A percentile compares a stretch with the other conserved stretches of the same genome.
Conservation (phyloP, 1,284 basidiomycete species). For the Apiotrichum porosum region DNA sequence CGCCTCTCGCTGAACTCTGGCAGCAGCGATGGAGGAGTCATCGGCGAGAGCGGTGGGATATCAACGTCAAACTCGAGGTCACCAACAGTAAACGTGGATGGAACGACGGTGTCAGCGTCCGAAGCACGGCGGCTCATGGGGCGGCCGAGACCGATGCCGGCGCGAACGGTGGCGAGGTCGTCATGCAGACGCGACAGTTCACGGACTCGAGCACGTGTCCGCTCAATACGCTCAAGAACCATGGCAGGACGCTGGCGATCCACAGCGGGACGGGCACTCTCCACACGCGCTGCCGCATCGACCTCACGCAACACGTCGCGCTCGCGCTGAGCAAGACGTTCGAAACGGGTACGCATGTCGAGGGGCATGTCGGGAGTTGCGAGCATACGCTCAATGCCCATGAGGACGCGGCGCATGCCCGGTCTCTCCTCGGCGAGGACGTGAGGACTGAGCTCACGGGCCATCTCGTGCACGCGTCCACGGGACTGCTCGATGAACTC, state of each 20-base stretch:
- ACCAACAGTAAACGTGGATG: not conserved
- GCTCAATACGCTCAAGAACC: constrained; percentile 9
- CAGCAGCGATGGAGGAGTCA: too few species aligned
- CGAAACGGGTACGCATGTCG: constrained; percentile 7
- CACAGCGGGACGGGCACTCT: not conserved
- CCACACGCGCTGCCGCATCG: not conserved
- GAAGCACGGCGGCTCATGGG: not conserved
- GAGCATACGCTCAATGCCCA: constrained; percentile 9
- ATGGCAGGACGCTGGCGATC: too few species aligned
- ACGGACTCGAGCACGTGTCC: constrained; percentile 2
- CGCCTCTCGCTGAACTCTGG: not conserved
- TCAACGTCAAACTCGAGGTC: too few species aligned
- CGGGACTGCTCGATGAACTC: constrained; percentile 6
- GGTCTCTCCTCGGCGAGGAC: constrained; percentile 1
- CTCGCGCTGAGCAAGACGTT: constrained; percentile 5
- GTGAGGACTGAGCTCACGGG: not conserved
- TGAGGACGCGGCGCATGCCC: not conserved
- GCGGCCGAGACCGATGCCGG: not conserved
- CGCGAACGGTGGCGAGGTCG: constrained; percentile 1
- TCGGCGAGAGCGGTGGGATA: too few species aligned
- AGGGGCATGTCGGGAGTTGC: not conserved
- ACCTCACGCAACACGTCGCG: not conserved
- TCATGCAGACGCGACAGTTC: constrained; percentile 4
- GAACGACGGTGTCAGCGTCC: constrained; percentile 11
- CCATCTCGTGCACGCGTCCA: constrained; percentile 1